These are phyloP conservation scores for Metschnikowia corniflorae DNA, from an alignment of 805 yeast genomes.

Conservation along the genomic window DNA sequence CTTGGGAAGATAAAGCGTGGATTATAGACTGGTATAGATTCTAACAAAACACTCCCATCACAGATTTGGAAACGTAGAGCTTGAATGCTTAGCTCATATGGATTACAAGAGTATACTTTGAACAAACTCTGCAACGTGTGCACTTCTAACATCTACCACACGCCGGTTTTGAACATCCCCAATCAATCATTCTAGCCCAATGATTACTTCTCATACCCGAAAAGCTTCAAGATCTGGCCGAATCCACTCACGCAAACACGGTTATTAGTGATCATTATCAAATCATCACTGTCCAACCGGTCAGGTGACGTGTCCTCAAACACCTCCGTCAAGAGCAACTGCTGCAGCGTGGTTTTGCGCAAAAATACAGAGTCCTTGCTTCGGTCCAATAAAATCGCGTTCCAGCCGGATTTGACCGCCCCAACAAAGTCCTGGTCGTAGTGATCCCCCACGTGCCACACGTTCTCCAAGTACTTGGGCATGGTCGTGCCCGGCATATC, in stretches of 20 bases:
- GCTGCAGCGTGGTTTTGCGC: conserved; percentile 3
- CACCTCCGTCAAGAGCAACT: conserved; percentile 13
- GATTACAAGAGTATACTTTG: no score
- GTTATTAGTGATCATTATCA: conserved; percentile 33
- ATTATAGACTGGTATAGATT: no score
- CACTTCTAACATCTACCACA: no score
- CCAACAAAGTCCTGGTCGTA: conserved; percentile 52
- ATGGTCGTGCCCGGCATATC: background rate
- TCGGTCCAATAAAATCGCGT: conserved; percentile 55
- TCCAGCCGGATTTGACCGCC: conserved; percentile 56
- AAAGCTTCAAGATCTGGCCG: conserved; percentile 9
- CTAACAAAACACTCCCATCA: no score
- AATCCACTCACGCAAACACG: conserved; percentile 23
- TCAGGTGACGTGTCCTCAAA: conserved; percentile 14
- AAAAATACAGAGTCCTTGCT: conserved; percentile 18
- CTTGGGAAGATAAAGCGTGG: no score
- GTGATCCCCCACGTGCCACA: conserved; percentile 73
- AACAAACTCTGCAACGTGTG: no score
- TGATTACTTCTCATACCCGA: conserved; percentile 1
- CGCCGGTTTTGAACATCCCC: no score
- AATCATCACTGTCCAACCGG: conserved; percentile 14
- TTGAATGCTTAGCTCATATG: no score
- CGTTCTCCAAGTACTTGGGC: conserved; percentile 14
- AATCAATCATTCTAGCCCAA: no score
- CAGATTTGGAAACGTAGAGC: no score